These are phyloP conservation scores for Globisporangium paddicum DNA, from an alignment of 352 stramenopile species.

Conservation along the genomic window DNA sequence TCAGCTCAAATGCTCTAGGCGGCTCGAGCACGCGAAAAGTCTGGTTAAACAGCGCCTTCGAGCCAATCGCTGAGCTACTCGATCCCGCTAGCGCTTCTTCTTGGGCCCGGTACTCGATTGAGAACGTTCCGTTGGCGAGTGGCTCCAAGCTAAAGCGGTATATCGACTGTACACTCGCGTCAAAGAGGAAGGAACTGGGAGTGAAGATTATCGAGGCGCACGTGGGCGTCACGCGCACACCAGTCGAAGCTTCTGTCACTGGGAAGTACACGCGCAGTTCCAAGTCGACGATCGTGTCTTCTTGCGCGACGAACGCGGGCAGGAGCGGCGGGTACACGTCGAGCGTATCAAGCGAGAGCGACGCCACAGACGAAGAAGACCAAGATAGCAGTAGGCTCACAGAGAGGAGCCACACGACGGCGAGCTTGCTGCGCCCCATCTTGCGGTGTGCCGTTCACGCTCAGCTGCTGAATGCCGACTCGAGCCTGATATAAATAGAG, in stretches of 20 bases:
- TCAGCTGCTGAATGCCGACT: not conserved
- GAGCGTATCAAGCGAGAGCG: slow-evolving; percentile 8
- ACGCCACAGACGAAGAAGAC: not conserved
- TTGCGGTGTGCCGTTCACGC: not conserved
- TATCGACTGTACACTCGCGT: not conserved
- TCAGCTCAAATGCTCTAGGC: slow-evolving; percentile 29
- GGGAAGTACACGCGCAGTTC: slow-evolving; percentile 41
- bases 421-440: not conserved
- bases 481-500: not conserved
- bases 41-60: slow-evolving; percentile 12
- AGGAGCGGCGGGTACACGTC: slow-evolving; percentile 32
- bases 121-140: slow-evolving; percentile 14
- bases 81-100: not conserved
- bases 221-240: slow-evolving; percentile 27
- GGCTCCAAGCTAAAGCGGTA: slow-evolving; percentile 6
- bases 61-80: not conserved
- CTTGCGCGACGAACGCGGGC: slow-evolving; percentile 23
- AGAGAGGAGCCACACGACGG: not conserved
- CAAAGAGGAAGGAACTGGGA: slow-evolving; percentile 19
- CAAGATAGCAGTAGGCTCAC: not conserved
- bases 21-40: slow-evolving; percentile 31
- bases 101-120: slow-evolving; percentile 26
- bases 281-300: slow-evolving; percentile 29
- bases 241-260: not conserved
- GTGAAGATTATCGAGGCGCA: slow-evolving; percentile 28